Evolutionary conservation across 1,139 yeast species (phyloP), one percentile per base, ranked within the genome.

Genomic region (Pichia inconspicua): DNA sequence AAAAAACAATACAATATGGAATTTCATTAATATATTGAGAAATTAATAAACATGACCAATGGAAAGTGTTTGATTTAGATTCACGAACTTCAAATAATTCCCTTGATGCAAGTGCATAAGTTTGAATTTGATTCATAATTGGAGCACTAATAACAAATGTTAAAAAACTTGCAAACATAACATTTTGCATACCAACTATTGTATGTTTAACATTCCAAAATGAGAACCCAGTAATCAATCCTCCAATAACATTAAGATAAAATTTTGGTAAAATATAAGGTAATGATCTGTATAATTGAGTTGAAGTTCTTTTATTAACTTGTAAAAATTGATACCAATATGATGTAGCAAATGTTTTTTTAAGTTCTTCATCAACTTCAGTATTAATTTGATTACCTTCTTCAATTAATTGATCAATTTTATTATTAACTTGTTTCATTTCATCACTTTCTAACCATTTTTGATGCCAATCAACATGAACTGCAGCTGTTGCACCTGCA

Each of bases 81-180:
- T 81, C 87, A 60, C 87, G 72, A 14, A 77, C 80, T 62, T 80
- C 85, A 58, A 63, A 80, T 41, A 79, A 62, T 48, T 78, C 82
- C 59, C 84, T 70, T 10, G 78, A 68, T 17, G 66, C 68, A 49
- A 77, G 70, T 9, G 82, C 81, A 59, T 72, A 70, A 40, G 75
- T 79, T 59, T 79, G 76, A 63, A 75, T 71, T 65, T 79, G 84
- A 61, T 78, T 77, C 49, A 74, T 70, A 38, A 76, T 65, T 4
- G 83, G 80, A 28, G 78, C 74, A 40, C 74, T 68, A 34, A 74
- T 63, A 55, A 74, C 70, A 49, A 75, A 61, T 17, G 77, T 62
- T 62, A 77, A 64, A 59, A 78, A 78, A 30, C 71, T 69, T 40
- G 76, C 69, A 60, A 78, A 77, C 71, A 76, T 62, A 38, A 73